phyloP scores from a whole-genome alignment of 352 stramenopile genomes.

The Globisporangium abappressorium region DNA sequence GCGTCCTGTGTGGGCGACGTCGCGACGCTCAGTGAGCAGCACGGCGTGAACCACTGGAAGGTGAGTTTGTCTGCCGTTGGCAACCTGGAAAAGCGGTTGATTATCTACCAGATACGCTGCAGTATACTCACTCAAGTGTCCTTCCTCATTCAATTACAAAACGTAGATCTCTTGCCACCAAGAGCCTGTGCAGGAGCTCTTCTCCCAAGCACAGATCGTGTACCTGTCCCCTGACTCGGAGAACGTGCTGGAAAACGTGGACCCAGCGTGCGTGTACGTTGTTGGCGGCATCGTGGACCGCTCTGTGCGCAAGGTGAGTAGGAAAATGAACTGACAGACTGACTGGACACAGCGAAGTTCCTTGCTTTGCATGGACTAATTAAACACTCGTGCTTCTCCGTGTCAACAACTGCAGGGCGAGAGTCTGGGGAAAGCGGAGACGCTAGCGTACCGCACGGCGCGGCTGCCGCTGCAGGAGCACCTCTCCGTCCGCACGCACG shows the following conservation, averaged over 20 bases:
- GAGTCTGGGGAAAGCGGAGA: slow-evolving; percentile 36
- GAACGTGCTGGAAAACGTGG: slow-evolving; percentile 51
- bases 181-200: slow-evolving; percentile 49
- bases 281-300: slow-evolving; percentile 85
- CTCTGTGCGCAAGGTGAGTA: slow-evolving; percentile 65
- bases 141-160: no score
- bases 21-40: slow-evolving; percentile 31
- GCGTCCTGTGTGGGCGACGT: slow-evolving; percentile 40
- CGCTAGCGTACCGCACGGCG: slow-evolving; percentile 28
- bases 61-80: slow-evolving; percentile 16
- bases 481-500: slow-evolving; percentile 50
- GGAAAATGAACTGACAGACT: background rate
- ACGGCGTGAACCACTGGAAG: slow-evolving; percentile 61
- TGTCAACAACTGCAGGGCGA: slow-evolving; percentile 31
- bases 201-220: slow-evolving; percentile 47
- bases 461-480: slow-evolving; percentile 71
- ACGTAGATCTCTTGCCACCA: slow-evolving; percentile 28
- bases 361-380: no score
- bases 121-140: no score
- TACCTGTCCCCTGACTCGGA: slow-evolving; percentile 85
- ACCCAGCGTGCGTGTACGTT: slow-evolving; percentile 61
- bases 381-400: background rate
- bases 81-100: no score
- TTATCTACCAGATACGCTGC: no score
- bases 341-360: no score